Evolutionary conservation across 1,139 yeast species (phyloP).

Genomic region (Kodamaea plutei): DNA sequence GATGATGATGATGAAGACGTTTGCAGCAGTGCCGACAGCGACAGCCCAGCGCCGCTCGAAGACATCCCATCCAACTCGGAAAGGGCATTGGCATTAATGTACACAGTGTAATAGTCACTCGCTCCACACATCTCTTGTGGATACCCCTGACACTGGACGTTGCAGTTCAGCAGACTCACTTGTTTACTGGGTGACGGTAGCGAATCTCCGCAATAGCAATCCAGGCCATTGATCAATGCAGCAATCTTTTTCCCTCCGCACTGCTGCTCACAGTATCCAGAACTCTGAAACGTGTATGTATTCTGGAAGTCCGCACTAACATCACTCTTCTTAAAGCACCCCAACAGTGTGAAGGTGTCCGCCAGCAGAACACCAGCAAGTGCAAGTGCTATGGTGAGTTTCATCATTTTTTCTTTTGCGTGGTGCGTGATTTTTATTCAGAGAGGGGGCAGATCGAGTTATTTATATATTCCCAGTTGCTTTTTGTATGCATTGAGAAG

Average conservation of each 20-base stretch:
- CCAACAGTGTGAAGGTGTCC: conserved; percentile 24
- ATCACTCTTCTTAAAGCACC: conserved; percentile 31
- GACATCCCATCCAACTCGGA: conserved; percentile 11
- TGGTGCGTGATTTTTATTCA: no score
- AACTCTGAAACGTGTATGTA: conserved; percentile 45
- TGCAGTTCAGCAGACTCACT: conserved; percentile 40
- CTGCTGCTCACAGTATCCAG: conserved; percentile 44
- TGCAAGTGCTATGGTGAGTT: not conserved
- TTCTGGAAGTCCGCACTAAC: conserved; percentile 24
- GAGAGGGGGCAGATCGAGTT: conserved; percentile 1
- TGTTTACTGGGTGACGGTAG: conserved; percentile 31
- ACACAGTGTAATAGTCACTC: conserved; percentile 45
- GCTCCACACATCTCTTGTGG: conserved; percentile 63
- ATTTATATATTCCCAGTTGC: conserved; percentile 1
- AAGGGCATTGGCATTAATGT: conserved; percentile 28
- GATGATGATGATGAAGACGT: conserved; percentile 12
- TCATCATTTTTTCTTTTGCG: no score
- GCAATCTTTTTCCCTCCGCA: conserved; percentile 48
- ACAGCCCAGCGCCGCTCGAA: no score
- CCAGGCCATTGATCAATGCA: conserved; percentile 50
- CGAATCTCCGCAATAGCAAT: conserved; percentile 59
- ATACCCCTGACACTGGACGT: conserved; percentile 53
- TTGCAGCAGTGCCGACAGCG: no score
- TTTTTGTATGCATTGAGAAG: not conserved
- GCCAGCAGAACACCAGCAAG: conserved; percentile 11